phyloP scores from a whole-genome alignment of 805 yeast species.

The Cyberlindnera xishuangbannaensis region DNA sequence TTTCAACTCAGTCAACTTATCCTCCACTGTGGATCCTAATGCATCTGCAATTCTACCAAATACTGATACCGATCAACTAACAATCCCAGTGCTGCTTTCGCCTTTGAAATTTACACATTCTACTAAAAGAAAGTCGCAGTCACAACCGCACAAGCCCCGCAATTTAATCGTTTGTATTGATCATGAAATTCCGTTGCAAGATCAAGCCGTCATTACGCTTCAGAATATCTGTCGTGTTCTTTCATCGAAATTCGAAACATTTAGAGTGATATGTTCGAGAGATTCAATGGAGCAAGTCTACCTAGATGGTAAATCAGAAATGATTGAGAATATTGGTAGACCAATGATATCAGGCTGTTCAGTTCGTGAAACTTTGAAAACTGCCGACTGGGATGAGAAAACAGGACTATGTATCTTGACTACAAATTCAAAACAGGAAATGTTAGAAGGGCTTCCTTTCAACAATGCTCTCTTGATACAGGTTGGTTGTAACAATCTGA shows the following conservation, averaged over 20 bases:
- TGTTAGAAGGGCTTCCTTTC: conserved; percentile 8
- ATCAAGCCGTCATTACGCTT: conserved; percentile 6
- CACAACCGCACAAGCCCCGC: conserved; percentile 11
- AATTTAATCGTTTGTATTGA: conserved; percentile 17
- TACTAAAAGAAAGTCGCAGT: conserved; percentile 2
- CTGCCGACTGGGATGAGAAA: conserved; percentile 2
- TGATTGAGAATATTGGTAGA: conserved; percentile 4
- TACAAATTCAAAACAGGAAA: conserved; percentile 4
- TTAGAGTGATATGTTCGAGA: conserved; percentile 14
- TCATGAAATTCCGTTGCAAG: conserved; percentile 10
- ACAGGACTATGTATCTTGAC: conserved; percentile 15
- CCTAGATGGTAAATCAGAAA: conserved; percentile 3
- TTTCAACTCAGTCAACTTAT: conserved; percentile 26
- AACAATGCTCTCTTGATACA: conserved; percentile 14
- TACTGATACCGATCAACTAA: conserved; percentile 9
- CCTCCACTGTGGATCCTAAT: conserved; percentile 27
- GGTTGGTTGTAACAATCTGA: conserved; percentile 4
- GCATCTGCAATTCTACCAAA: not conserved
- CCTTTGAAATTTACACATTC: conserved; percentile 17
- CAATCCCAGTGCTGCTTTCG: conserved; percentile 20
- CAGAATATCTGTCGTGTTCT: conserved; percentile 21
- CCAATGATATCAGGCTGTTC: no score
- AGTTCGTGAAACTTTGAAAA: not conserved
- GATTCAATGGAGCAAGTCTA: conserved; percentile 7
- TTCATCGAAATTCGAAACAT: conserved; percentile 9